These are phyloP conservation scores for Stephania japonica DNA, from an alignment of 164 flowering plant species.

Conservation along the genomic window DNA sequence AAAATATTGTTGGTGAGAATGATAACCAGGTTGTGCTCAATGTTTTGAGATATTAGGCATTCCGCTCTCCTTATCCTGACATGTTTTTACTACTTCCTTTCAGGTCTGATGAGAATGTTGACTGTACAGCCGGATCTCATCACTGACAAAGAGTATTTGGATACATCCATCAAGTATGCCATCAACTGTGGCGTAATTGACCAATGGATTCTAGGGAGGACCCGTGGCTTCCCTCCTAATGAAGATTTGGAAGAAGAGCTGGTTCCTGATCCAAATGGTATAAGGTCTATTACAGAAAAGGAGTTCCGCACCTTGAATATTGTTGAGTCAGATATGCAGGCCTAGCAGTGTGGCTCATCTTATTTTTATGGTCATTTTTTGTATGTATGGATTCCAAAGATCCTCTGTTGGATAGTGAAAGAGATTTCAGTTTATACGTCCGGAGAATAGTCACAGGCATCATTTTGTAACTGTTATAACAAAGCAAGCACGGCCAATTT, in stretches of 20 bases:
- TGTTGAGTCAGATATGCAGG: slow-evolving; percentile 19
- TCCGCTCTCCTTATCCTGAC: not conserved
- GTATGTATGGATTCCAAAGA: not conserved
- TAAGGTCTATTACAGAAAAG: slow-evolving; percentile 61
- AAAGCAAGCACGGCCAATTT: not conserved
- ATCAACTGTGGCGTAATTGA: slow-evolving; percentile 67
- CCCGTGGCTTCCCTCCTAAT: slow-evolving; percentile 63
- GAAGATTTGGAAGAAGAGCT: slow-evolving; percentile 49
- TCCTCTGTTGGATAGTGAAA: not conserved
- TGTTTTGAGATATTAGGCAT: not conserved
- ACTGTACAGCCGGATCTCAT: slow-evolving; percentile 61
- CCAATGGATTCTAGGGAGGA: slow-evolving; percentile 60
- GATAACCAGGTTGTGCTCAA: not conserved
- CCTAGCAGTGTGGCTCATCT: slow-evolving; percentile 1
- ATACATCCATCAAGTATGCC: slow-evolving; percentile 58
- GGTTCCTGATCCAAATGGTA: slow-evolving; percentile 47
- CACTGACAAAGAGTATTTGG: slow-evolving; percentile 67
- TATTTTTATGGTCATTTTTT: not conserved
- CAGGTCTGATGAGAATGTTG: slow-evolving; percentile 80
- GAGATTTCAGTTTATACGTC: not conserved
- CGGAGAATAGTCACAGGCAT: not conserved
- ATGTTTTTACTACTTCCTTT: slow-evolving; percentile 10
- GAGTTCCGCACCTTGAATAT: slow-evolving; percentile 51
- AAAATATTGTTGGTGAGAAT: not conserved
- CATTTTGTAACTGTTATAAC: not conserved